These are phyloP conservation scores for Halenospora varia DNA, from an alignment of 495 filamentous ascomycete species.

Conservation along the genomic window DNA sequence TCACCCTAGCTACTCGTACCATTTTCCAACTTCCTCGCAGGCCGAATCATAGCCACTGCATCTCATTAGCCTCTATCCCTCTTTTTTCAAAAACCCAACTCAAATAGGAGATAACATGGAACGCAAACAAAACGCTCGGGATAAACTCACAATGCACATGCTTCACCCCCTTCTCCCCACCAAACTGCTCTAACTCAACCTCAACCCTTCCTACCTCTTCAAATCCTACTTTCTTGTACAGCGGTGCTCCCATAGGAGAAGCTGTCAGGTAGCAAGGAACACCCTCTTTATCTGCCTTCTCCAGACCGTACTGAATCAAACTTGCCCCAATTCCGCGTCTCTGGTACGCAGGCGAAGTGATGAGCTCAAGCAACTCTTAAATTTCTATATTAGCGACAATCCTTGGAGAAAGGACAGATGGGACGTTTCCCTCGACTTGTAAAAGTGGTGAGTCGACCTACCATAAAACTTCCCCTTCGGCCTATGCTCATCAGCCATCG, in stretches of 20 bases:
- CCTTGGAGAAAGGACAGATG: neutral
- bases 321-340: neutral
- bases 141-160: too few species aligned
- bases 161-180: neutral
- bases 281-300: neutral
- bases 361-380: neutral
- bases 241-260: neutral
- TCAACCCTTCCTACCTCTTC: neutral
- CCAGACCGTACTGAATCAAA: neutral
- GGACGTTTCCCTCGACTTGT: too few species aligned
- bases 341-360: neutral
- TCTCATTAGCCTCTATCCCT: too few species aligned
- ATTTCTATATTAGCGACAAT: neutral
- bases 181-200: neutral
- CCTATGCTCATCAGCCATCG: neutral
- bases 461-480: neutral
- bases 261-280: neutral
- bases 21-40: too few species aligned
- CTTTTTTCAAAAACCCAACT: too few species aligned
- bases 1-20: too few species aligned
- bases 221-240: conserved; percentile 1
- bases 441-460: too few species aligned
- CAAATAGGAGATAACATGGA: too few species aligned
- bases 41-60: too few species aligned
- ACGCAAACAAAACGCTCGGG: too few species aligned